Percentiles rank a stretch among this genome's conserved stretches.
phyloP scores from a whole-genome alignment of 176 grass and related monocot genomes.

The Hsuehochloa calcarea region DNA sequence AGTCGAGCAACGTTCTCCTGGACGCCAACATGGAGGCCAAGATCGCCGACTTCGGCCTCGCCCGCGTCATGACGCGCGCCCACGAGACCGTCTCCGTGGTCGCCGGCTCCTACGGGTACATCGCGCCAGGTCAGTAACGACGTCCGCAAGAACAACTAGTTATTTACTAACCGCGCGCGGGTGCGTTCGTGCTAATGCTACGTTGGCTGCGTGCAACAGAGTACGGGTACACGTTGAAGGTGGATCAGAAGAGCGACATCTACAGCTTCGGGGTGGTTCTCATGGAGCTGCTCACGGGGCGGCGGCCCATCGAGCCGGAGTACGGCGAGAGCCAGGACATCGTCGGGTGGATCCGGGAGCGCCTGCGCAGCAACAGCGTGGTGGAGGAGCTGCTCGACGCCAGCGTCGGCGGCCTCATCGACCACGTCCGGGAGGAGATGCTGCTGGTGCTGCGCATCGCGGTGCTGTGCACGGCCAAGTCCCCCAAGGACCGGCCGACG shows the following conservation, averaged over 20 bases:
- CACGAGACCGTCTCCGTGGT: slow-evolving; percentile 81
- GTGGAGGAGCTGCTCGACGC: slow-evolving; percentile 85
- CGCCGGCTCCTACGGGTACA: slow-evolving; percentile 94
- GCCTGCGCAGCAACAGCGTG: slow-evolving; percentile 54
- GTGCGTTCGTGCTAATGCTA: not conserved
- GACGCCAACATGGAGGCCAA: slow-evolving; percentile 77
- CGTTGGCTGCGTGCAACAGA: slow-evolving; percentile 36
- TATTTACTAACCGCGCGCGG: not conserved
- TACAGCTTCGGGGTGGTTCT: slow-evolving; percentile 91
- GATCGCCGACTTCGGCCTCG: slow-evolving; percentile 94
- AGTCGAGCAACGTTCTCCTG: slow-evolving; percentile 96
- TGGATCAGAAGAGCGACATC: slow-evolving; percentile 95
- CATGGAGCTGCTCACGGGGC: slow-evolving; percentile 90
- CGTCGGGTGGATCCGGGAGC: slow-evolving; percentile 77
- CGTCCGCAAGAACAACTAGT: not conserved
- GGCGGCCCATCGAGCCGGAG: slow-evolving; percentile 70
- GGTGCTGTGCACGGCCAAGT: slow-evolving; percentile 85
- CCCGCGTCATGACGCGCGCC: slow-evolving; percentile 68
- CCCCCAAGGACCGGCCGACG: slow-evolving; percentile 78
- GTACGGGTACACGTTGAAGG: slow-evolving; percentile 90
- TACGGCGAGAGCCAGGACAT: slow-evolving; percentile 76
- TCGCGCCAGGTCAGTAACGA: slow-evolving; percentile 62
- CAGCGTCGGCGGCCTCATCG: slow-evolving; percentile 53
- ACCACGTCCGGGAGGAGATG: slow-evolving; percentile 94
- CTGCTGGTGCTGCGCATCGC: slow-evolving; percentile 82